These are phyloP conservation scores for Rhodomyrtus tomentosa DNA, from an alignment of 345 rosid species.

Conservation along the genomic window DNA sequence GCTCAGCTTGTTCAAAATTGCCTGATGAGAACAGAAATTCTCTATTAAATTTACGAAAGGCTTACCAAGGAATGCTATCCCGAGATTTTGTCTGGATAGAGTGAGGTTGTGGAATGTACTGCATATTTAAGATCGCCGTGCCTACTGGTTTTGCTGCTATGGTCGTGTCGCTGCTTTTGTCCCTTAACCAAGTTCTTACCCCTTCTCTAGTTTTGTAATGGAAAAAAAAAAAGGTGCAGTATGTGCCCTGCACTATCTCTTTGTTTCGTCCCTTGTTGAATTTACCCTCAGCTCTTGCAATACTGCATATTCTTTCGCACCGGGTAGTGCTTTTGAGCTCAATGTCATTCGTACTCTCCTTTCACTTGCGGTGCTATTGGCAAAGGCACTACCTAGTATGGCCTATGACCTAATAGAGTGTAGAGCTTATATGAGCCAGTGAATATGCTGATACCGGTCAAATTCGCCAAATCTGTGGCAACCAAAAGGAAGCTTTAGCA, in stretches of 20 bases:
- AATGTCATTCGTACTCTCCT: slow-evolving; percentile 6
- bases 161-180: background rate
- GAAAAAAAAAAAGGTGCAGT: background rate
- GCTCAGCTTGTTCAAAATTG: no score
- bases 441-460: slow-evolving; percentile 4
- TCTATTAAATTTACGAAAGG: no score
- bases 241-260: background rate
- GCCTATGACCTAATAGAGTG: slow-evolving; percentile 18
- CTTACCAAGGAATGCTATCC: no score
- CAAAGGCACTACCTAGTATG: background rate
- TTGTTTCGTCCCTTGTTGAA: background rate
- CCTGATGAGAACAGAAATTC: no score
- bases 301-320: slow-evolving; percentile 5
- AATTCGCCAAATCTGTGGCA: slow-evolving; percentile 4
- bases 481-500: slow-evolving; percentile 17
- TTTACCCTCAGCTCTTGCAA: background rate
- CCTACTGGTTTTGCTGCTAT: background rate
- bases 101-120: background rate
- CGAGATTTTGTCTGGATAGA: background rate
- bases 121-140: background rate
- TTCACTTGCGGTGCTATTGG: slow-evolving; percentile 4
- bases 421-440: slow-evolving; percentile 2
- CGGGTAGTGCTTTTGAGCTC: slow-evolving; percentile 3
- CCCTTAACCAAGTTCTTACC: background rate
- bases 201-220: background rate